These are phyloP conservation scores for Rhizoctonia solani DNA, from an alignment of 1,284 basidiomycete genomes.

Conservation along the genomic window DNA sequence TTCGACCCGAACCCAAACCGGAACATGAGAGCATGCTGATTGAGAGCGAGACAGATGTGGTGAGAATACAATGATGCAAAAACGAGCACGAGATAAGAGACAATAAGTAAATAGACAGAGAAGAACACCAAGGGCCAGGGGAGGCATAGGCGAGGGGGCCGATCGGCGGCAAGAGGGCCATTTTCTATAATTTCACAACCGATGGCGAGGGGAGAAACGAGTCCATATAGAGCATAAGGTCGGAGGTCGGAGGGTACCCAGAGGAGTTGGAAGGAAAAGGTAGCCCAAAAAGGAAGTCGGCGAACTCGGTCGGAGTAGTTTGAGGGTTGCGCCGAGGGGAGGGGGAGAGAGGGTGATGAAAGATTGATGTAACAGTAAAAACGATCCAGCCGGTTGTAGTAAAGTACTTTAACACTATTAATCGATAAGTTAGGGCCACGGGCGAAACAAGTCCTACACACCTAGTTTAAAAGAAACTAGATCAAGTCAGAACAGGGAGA, in stretches of 20 bases:
- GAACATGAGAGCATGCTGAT: slow-evolving; percentile 33
- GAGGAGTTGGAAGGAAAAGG: neutral
- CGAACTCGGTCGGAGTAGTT: slow-evolving; percentile 13
- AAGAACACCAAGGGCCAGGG: neutral
- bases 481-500: neutral
- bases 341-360: slow-evolving; percentile 16
- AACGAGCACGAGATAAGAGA: slow-evolving; percentile 29
- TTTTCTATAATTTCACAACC: slow-evolving; percentile 33
- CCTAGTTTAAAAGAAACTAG: slow-evolving; percentile 25
- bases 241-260: neutral
- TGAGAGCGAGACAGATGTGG: slow-evolving; percentile 30
- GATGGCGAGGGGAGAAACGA: slow-evolving; percentile 26
- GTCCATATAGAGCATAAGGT: slow-evolving; percentile 12
- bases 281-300: neutral
- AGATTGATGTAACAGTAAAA: neutral
- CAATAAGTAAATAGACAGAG: slow-evolving; percentile 34
- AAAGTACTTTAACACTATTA: slow-evolving; percentile 26
- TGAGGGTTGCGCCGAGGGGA: neutral
- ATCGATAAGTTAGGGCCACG: slow-evolving; percentile 5
- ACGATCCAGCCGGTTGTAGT: slow-evolving; percentile 30
- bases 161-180: slow-evolving; percentile 20
- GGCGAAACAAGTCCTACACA: neutral
- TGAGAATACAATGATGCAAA: slow-evolving; percentile 34
- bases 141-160: slow-evolving; percentile 18
- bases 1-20: slow-evolving; percentile 32